These are phyloP conservation scores for Solanum arcanum DNA, from an alignment of 257 asterid genomes.

Conservation along the genomic window DNA sequence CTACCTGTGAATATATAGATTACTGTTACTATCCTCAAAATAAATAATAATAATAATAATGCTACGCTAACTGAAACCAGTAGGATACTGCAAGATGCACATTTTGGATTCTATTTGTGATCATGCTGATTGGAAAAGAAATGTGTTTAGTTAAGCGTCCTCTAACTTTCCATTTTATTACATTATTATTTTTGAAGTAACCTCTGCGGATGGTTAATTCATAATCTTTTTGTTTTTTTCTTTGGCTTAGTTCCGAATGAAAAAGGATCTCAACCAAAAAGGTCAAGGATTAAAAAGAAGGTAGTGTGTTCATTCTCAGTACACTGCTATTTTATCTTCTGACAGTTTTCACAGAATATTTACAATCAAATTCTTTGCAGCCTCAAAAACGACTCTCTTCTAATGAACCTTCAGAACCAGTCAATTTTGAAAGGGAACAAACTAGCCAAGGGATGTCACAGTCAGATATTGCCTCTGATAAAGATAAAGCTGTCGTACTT, in stretches of 20 bases:
- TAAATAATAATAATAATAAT: background rate
- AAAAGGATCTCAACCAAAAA: constrained; percentile 63
- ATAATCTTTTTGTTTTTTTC: background rate
- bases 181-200: background rate
- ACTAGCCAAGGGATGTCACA: constrained; percentile 27
- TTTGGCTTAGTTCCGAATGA: constrained; percentile 48
- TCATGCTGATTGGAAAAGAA: background rate
- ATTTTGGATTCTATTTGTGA: background rate
- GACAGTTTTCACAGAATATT: constrained; percentile 8
- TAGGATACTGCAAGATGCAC: background rate
- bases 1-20: no score
- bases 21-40: no score
- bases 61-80: constrained; percentile 17
- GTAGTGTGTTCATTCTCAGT: constrained; percentile 21
- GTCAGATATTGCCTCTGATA: constrained; percentile 34
- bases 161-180: background rate
- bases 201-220: background rate
- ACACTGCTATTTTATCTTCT: background rate
- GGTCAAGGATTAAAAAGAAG: constrained; percentile 54
- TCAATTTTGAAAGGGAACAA: constrained; percentile 29
- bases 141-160: background rate
- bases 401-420: constrained; percentile 31
- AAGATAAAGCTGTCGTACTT: constrained; percentile 11
- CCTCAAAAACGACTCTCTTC: constrained; percentile 46
- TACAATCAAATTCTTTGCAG: constrained; percentile 23